A percentile compares a stretch with the other conserved stretches of the same genome.
Conservation (phyloP, 257 asterid species). For the Petrea volubilis region DNA sequence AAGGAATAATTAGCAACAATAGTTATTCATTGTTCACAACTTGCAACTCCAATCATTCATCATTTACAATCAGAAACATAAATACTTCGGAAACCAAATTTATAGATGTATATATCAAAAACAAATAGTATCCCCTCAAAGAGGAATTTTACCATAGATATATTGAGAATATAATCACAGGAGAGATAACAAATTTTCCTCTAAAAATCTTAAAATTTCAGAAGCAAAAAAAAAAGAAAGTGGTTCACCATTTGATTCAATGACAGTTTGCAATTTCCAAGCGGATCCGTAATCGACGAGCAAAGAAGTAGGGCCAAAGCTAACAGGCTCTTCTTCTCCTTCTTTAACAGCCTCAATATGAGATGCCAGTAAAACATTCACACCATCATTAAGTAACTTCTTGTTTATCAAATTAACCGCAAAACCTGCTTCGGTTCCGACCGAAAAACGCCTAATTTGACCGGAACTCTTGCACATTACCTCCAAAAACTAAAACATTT, state of each 20-base stretch:
- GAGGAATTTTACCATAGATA: neutral
- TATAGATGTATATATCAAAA: neutral
- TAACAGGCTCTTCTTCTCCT: constrained; percentile 68
- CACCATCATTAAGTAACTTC: constrained; percentile 32
- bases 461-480: constrained; percentile 74
- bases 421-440: constrained; percentile 75
- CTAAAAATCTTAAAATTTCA: neutral
- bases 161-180: neutral
- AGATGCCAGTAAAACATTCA: constrained; percentile 41
- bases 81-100: too few species aligned
- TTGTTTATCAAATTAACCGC: constrained; percentile 69
- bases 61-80: neutral
- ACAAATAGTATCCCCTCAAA: neutral
- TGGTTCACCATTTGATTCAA: constrained; percentile 40
- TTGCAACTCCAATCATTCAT: neutral
- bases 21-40: neutral
- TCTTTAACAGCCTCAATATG: constrained; percentile 83
- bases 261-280: constrained; percentile 75
- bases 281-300: constrained; percentile 70
- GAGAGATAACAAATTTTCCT: neutral
- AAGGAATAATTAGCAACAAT: constrained; percentile 3
- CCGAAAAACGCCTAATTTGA: constrained; percentile 75
- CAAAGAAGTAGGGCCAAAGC: constrained; percentile 74
- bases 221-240: neutral
- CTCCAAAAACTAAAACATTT: constrained; percentile 61